Conservation (phyloP, 2,329 filamentous ascomycete genomes). For the Orbilia blumenaviensis region DNA sequence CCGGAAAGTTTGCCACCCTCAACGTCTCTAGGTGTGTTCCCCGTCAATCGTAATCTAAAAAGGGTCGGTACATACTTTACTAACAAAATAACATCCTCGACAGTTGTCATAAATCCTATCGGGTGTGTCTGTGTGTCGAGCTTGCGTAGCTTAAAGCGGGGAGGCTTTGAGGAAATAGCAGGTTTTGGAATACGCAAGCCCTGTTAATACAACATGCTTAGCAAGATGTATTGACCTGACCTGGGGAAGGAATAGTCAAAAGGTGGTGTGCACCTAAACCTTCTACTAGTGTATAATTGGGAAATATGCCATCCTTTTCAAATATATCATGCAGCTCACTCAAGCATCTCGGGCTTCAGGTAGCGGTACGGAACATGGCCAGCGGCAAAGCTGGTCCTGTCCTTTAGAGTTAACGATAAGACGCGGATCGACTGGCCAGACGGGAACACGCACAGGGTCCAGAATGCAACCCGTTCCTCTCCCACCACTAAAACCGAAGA, state of each 20-base stretch:
- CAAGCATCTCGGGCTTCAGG: conserved; percentile 10
- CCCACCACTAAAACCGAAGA: conserved; percentile 20
- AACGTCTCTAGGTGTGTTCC: conserved; percentile 27
- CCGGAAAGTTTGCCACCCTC: conserved; percentile 36
- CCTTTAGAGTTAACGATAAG: conserved; percentile 40
- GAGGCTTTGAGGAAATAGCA: conserved; percentile 26
- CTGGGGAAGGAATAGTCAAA: conserved; percentile 21
- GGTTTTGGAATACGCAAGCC: conserved; percentile 48
- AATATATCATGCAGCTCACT: conserved; percentile 41
- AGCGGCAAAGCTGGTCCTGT: conserved; percentile 16
- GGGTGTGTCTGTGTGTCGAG: conserved; percentile 3
- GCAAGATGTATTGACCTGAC: too few species aligned
- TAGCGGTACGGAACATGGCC: conserved; percentile 35
- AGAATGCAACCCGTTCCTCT: conserved; percentile 11
- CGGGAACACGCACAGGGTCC: conserved; percentile 39
- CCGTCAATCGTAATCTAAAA: conserved; percentile 2
- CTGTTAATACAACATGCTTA: conserved; percentile 9
- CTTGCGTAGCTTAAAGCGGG: conserved; percentile 11
- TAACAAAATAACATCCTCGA: not conserved
- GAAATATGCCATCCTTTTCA: conserved; percentile 19
- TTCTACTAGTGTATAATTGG: conserved; percentile 1
- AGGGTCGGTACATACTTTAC: not conserved
- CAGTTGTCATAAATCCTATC: conserved; percentile 20
- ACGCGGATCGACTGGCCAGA: conserved; percentile 43
- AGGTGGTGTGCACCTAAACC: conserved; percentile 43